A percentile compares a stretch with the other conserved stretches of the same genome.
phyloP scores from a whole-genome alignment of 2,329 filamentous ascomycete species.

The Penicillium hesseltinei region DNA sequence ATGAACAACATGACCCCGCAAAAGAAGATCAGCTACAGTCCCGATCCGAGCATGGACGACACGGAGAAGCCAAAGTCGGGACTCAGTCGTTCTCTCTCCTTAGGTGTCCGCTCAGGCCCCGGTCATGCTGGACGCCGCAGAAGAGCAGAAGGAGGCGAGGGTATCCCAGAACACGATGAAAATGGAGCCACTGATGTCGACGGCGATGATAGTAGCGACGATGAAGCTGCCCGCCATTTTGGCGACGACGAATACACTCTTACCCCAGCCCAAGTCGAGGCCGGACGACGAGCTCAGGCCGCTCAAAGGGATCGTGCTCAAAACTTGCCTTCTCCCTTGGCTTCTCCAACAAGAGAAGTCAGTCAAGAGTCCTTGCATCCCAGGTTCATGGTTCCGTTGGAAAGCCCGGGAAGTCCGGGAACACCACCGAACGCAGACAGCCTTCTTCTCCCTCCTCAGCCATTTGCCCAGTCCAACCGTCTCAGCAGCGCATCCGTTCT shows the following conservation, averaged over 20 bases:
- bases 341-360: slow-evolving; percentile 3
- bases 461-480: slow-evolving; percentile 31
- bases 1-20: slow-evolving; percentile 35
- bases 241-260: slow-evolving; percentile 43
- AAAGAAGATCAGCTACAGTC: slow-evolving; percentile 39
- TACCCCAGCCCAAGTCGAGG: slow-evolving; percentile 39
- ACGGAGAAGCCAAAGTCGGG: slow-evolving; percentile 34
- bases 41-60: slow-evolving; percentile 33
- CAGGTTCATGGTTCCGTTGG: slow-evolving; percentile 20
- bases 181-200: slow-evolving; percentile 21
- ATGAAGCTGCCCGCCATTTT: slow-evolving; percentile 35
- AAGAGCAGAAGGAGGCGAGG: slow-evolving; percentile 4
- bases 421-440: slow-evolving; percentile 31
- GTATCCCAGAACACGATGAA: slow-evolving; percentile 23
- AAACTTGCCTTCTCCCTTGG: slow-evolving; percentile 1
- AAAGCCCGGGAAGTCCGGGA: slow-evolving; percentile 28
- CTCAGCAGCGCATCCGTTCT: slow-evolving; percentile 49
- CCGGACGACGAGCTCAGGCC: slow-evolving; percentile 30
- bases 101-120: slow-evolving; percentile 46
- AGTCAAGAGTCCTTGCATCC: slow-evolving; percentile 27
- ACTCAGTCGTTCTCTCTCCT: slow-evolving; percentile 41
- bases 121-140: slow-evolving; percentile 38
- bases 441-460: slow-evolving; percentile 30
- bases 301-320: slow-evolving; percentile 16
- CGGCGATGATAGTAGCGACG: slow-evolving; percentile 37